Percentiles rank a stretch among this genome's conserved stretches.
These are phyloP conservation scores for Rhodotorula sp. DNA, from an alignment of 1,284 basidiomycete genomes.

Conservation along the genomic window DNA sequence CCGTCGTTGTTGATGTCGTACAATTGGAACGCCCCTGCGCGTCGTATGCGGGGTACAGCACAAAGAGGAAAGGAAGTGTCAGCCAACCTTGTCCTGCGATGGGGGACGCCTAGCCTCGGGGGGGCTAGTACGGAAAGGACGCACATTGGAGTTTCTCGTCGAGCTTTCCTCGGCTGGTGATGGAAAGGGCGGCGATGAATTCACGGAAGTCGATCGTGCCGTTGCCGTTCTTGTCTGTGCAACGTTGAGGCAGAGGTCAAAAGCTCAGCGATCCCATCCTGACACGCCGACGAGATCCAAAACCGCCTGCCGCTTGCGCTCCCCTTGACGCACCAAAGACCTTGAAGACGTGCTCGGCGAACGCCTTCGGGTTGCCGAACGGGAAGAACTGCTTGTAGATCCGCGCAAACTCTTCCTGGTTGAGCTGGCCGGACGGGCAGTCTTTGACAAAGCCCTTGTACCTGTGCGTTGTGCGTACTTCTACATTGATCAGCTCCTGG, in stretches of 20 bases:
- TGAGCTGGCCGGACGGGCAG: conserved; percentile 93
- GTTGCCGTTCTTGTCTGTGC: conserved; percentile 80
- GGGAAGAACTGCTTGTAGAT: conserved; percentile 99
- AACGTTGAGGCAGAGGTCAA: background rate
- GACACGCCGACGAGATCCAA: background rate
- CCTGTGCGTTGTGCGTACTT: conserved; percentile 54
- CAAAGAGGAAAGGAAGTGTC: background rate
- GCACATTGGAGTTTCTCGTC: conserved; percentile 98
- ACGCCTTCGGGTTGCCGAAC: conserved; percentile 94
- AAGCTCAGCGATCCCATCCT: background rate
- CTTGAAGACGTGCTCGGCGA: conserved; percentile 98
- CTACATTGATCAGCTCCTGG: background rate
- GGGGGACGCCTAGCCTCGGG: background rate
- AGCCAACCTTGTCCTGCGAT: background rate
- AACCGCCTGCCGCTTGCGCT: background rate
- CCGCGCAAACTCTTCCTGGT: conserved; percentile 92
- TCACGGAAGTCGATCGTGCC: conserved; percentile 97
- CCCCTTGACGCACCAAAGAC: conserved; percentile 29
- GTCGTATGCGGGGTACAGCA: background rate
- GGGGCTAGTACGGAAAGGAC: conserved; percentile 45
- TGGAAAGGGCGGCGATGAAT: conserved; percentile 95
- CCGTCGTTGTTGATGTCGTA: conserved; percentile 99
- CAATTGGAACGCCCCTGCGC: conserved; percentile 94
- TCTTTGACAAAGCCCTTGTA: conserved; percentile 99
- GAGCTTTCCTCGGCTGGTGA: conserved; percentile 86